These are phyloP conservation scores for Collybiopsis confluens DNA, from an alignment of 768 basidiomycete species.

Conservation along the genomic window DNA sequence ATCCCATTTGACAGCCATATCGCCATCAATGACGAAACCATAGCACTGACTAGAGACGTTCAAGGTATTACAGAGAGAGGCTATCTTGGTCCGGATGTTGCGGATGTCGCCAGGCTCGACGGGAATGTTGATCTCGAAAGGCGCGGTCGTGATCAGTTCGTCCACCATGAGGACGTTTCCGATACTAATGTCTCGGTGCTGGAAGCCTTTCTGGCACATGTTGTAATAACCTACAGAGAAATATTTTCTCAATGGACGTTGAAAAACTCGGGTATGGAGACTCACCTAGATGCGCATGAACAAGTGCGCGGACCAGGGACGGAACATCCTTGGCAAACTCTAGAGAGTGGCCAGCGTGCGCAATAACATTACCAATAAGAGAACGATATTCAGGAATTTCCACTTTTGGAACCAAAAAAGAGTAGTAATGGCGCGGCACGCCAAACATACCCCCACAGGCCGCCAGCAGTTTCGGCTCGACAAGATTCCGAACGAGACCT, in stretches of 20 bases:
- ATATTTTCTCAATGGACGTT: no score
- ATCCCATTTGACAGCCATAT: conserved; percentile 10
- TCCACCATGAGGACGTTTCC: conserved; percentile 11
- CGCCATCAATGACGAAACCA: conserved; percentile 14
- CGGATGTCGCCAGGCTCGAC: not conserved
- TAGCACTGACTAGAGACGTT: not conserved
- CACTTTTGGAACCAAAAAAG: no score
- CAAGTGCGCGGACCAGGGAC: not conserved
- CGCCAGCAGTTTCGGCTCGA: no score
- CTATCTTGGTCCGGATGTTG: not conserved
- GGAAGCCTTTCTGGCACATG: conserved; percentile 4
- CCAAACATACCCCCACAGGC: no score
- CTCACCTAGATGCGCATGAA: not conserved
- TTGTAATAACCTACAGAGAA: conserved; percentile 13
- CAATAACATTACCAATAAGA: conserved; percentile 3
- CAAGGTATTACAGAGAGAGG: not conserved
- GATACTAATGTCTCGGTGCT: conserved; percentile 13
- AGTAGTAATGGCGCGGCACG: no score
- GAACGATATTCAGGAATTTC: conserved; percentile 20
- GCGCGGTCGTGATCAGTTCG: not conserved
- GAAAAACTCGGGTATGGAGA: no score
- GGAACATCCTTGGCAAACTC: not conserved
- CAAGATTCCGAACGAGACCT: no score
- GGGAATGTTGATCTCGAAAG: not conserved
- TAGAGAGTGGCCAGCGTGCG: not conserved